These are phyloP conservation scores for Neurospora sp. DNA, from an alignment of 2,329 filamentous ascomycete species.

Conservation along the genomic window DNA sequence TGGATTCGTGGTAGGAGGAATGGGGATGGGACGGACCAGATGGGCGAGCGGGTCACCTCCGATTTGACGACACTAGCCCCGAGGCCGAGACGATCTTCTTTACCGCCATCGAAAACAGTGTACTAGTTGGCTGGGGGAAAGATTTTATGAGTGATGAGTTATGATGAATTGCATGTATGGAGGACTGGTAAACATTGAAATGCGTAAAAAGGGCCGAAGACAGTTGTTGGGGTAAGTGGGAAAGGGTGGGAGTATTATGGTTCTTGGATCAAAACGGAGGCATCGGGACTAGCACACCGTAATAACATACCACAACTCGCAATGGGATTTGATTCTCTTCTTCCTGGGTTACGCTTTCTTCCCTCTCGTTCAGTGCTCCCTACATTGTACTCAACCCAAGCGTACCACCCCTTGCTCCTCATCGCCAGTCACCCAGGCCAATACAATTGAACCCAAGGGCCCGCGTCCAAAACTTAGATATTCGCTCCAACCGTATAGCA, in stretches of 20 bases:
- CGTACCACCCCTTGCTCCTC: neutral
- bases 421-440: neutral
- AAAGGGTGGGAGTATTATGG: neutral
- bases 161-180: neutral
- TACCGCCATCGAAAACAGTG: neutral
- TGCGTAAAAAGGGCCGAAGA: neutral
- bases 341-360: neutral
- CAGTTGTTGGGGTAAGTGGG: neutral
- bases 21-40: neutral
- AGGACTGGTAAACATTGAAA: neutral
- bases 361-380: neutral
- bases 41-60: neutral
- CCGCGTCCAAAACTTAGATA: neutral
- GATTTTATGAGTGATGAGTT: neutral
- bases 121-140: neutral
- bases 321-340: neutral
- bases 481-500: neutral
- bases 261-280: neutral
- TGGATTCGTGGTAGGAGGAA: neutral
- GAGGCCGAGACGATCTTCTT: neutral
- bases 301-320: neutral
- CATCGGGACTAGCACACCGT: neutral
- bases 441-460: neutral
- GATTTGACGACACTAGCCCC: neutral
- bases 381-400: neutral